A percentile compares a stretch with the other conserved stretches of the same genome.
These are phyloP conservation scores for Albifimbria verrucaria DNA, from an alignment of 2,329 filamentous ascomycete species.

Conservation along the genomic window DNA sequence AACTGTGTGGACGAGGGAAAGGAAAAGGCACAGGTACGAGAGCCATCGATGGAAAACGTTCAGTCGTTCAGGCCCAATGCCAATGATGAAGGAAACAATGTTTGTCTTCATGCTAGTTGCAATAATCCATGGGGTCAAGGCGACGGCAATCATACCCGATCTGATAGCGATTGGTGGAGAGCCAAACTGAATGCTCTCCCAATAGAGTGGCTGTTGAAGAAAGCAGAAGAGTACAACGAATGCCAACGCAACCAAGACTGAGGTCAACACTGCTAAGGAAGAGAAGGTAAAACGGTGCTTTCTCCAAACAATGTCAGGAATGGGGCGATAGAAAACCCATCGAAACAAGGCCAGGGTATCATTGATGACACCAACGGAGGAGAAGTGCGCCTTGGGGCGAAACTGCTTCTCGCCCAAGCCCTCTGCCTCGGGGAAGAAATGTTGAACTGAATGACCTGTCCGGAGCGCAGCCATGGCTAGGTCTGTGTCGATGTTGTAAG, in stretches of 20 bases:
- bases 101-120: conserved; percentile 91
- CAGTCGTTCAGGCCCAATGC: conserved; percentile 86
- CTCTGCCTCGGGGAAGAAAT: conserved; percentile 71
- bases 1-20: conserved; percentile 79
- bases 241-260: conserved; percentile 63
- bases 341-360: conserved; percentile 78
- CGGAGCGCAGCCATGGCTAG: conserved; percentile 42
- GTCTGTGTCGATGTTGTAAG: conserved; percentile 50
- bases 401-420: conserved; percentile 54
- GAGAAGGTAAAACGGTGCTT: conserved; percentile 75
- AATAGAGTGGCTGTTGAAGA: conserved; percentile 84
- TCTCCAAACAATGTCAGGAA: conserved; percentile 69
- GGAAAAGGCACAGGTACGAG: conserved; percentile 78
- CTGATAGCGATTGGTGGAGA: conserved; percentile 86
- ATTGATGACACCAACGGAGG: conserved; percentile 71
- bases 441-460: conserved; percentile 54
- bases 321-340: conserved; percentile 84
- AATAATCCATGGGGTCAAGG: conserved; percentile 89
- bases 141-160: conserved; percentile 86
- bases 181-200: conserved; percentile 79
- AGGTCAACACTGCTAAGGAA: conserved; percentile 67
- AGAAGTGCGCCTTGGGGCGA: conserved; percentile 68
- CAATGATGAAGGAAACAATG: conserved; percentile 76
- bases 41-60: conserved; percentile 94
- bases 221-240: conserved; percentile 83